Base-by-base conservation (phyloP, 2,329 filamentous ascomycete species). In the Aspergillus fumigatus region DNA sequence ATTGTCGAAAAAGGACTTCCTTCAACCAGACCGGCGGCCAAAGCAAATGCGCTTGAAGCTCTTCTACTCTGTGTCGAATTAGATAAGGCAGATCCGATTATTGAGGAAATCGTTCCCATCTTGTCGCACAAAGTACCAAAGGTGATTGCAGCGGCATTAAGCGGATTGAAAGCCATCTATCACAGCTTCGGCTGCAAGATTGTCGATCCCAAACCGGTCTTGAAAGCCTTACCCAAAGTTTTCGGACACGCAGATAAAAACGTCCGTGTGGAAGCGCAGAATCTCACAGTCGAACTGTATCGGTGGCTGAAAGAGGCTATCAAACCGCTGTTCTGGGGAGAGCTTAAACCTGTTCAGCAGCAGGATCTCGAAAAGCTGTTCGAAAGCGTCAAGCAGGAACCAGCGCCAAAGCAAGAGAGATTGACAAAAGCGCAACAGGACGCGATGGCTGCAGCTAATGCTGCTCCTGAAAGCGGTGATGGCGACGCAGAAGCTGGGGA, bases 161-260 rank as follows among this genome's bases (percentile, higher is more conserved):
- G 86, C 29, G 89, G 90, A 1, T 78, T 99, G 47, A 91, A 88
- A 0, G 82, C 87, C 50, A 91, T 97, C 57, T 94, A 90, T 70
- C 92, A 97, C 74, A 94, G 90, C 69, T 99, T 92, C 72, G 94
- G 95, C 56, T 95, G 92, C 79, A 96, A 96, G 75, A 86, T 91
- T 19, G 88, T 94, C 51, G 94, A 99, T 69, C 91, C 95, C 3
- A 97, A 99, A 71, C 88, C 90, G 1, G 86, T 95, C 21, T 82
- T 97, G 58, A 97, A 97, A 72, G 78, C 84, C 10, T 80, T 99
- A 2, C 92, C 94, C 3, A 96, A 96, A 70, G 88, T 88, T 1
- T 99, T 97, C 70, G 91, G 90, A 21, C 94, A 97, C 72, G 93
- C 94, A 32, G 94, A 99, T 80, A 99, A 99, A 77, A 97, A 97